phyloP scores from a whole-genome alignment of 345 rosid genomes.

The Litchi chinensis region DNA sequence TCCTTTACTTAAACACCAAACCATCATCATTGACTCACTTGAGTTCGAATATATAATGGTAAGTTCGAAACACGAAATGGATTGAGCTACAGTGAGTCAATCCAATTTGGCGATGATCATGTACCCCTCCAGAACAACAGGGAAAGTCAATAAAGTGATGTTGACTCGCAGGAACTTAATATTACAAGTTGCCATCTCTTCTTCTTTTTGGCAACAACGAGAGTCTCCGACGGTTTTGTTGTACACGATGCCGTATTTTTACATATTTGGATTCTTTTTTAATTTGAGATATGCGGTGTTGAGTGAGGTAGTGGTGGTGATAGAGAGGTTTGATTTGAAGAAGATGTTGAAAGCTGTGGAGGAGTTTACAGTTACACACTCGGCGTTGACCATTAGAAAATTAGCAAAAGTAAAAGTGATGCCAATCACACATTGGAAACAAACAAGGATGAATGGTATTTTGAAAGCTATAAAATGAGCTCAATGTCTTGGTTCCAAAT shows the following conservation, averaged over 20 bases:
- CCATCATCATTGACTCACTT: conserved; percentile 33
- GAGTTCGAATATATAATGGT: conserved; percentile 23
- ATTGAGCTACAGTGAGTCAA: conserved; percentile 24
- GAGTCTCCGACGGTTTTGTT: conserved; percentile 18
- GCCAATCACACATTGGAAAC: no score
- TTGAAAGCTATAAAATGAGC: no score
- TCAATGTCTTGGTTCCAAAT: no score
- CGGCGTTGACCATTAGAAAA: background rate
- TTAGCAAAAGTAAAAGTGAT: no score
- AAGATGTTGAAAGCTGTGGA: conserved; percentile 30
- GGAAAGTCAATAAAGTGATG: conserved; percentile 42
- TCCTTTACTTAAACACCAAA: conserved; percentile 12
- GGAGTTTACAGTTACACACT: conserved; percentile 24
- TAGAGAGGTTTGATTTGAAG: conserved; percentile 35
- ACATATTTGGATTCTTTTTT: conserved; percentile 26
- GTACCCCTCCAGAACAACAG: conserved; percentile 47
- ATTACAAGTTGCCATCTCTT: conserved; percentile 8
- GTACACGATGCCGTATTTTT: conserved; percentile 34
- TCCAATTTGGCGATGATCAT: conserved; percentile 36
- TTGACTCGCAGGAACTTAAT: conserved; percentile 38
- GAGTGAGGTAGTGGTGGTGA: conserved; percentile 30
- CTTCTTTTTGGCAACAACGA: background rate
- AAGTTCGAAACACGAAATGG: background rate
- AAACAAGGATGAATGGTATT: no score
- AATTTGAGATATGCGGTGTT: conserved; percentile 30